Evolutionary conservation across 441 rosid genomes (phyloP), one percentile per base, ranked within the genome.

Genomic region (Dalechampia spathulata): DNA sequence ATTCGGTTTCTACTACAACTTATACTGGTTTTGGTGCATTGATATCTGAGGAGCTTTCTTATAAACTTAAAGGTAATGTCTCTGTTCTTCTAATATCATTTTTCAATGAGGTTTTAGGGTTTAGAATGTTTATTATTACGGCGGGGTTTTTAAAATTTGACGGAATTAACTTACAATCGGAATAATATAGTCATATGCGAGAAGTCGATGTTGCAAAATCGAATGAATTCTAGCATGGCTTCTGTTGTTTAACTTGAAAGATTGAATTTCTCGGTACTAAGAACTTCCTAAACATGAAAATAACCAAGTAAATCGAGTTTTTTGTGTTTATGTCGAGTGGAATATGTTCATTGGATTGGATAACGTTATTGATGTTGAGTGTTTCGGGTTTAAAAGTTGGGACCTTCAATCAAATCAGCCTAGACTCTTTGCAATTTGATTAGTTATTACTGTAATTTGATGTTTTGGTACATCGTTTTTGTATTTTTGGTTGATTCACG

Each of bases 1-100:
- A 89, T 75, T 92, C 99, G 0, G 99, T 89, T 49, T 80, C 81
- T 39, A 87, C 93, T 22, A 76, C 84, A 55, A 82, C 87, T 1
- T 93, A 89, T 62, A 93, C 97, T 47, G 99, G 99, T 46, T 89
- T 93, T 66, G 99, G 99, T 58, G 95, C 96, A 57, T 67, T 93
- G 80, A 87, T 93, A 48, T 78, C 95, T 32, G 97, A 93, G 75
- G 97, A 93, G 72, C 86, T 93, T 57, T 89, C 99, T 49, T 73
- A 71, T 57, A 85, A 89, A 83, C 80, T 82, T 41, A 93, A 93
- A 85, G 99, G 99, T 93, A 30, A 54, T 43, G 30, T 20, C 25
- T 0, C 17, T 45, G 48, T 25, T 37, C 15, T 45, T 23, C 28
- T 0, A 15, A 41, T 52, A 20, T 36, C 14, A 2, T 21, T 42